phyloP scores from a whole-genome alignment of 2,329 filamentous ascomycete species.

The Thelonectria rubi region DNA sequence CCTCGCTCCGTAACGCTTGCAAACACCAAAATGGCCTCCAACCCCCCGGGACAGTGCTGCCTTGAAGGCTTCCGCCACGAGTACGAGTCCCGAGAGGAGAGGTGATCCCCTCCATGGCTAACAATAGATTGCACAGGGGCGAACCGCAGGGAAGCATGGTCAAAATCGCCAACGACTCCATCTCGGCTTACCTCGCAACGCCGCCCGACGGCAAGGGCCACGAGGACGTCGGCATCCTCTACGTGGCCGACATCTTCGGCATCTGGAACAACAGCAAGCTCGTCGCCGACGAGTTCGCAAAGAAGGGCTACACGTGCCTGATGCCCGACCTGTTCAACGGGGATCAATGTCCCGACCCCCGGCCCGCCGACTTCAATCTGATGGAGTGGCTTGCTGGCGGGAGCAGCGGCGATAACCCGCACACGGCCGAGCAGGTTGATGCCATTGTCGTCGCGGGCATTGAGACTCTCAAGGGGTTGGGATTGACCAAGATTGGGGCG shows the following conservation, averaged over 20 bases:
- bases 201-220: conserved; percentile 46
- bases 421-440: conserved; percentile 46
- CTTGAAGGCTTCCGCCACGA: conserved; percentile 61
- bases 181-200: conserved; percentile 61
- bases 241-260: conserved; percentile 51
- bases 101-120: not conserved
- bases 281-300: conserved; percentile 52
- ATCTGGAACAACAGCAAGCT: conserved; percentile 53
- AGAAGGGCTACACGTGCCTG: conserved; percentile 51
- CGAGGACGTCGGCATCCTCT: conserved; percentile 46
- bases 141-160: conserved; percentile 56
- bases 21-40: conserved; percentile 58
- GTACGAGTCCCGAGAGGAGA: conserved; percentile 49
- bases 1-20: not conserved
- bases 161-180: conserved; percentile 53
- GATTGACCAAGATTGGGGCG: conserved; percentile 62
- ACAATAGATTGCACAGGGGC: conserved; percentile 51
- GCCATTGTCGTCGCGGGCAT: conserved; percentile 51
- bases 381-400: conserved; percentile 52
- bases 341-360: conserved; percentile 44
- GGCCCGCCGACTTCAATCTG: conserved; percentile 44
- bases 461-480: conserved; percentile 63
- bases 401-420: conserved; percentile 57
- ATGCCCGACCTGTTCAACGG: conserved; percentile 52
- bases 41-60: conserved; percentile 63